These are phyloP conservation scores for Phytophthora niederhauseri DNA, from an alignment of 352 stramenopile species.

Conservation along the genomic window DNA sequence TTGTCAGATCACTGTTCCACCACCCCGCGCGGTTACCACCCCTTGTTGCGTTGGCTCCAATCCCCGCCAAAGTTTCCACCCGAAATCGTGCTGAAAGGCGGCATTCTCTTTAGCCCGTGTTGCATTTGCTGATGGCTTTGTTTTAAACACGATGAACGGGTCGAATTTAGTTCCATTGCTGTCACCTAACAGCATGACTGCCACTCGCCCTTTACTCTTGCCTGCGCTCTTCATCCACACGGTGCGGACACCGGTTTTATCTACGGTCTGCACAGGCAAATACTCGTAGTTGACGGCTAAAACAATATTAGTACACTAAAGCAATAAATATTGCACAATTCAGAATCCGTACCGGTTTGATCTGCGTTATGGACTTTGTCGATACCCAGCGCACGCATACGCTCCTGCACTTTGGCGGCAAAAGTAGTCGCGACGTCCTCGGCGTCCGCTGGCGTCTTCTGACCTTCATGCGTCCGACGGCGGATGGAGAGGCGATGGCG, in stretches of 20 bases:
- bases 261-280: background rate
- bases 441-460: no score
- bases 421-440: no score
- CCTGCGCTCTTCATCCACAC: no score
- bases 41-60: background rate
- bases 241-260: no score
- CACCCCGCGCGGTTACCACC: background rate
- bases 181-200: background rate
- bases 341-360: no score
- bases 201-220: background rate
- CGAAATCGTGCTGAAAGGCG: background rate
- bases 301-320: no score
- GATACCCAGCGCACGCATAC: no score
- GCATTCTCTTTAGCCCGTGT: background rate
- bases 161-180: background rate
- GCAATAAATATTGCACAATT: no score
- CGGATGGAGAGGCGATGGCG: no score
- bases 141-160: background rate
- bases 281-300: background rate
- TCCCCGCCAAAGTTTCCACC: background rate
- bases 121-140: background rate
- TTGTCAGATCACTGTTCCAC: background rate
- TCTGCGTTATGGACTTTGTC: no score
- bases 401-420: no score
- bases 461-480: no score